These are phyloP conservation scores for Avicennia marina DNA, from an alignment of 257 asterid species.

Conservation along the genomic window DNA sequence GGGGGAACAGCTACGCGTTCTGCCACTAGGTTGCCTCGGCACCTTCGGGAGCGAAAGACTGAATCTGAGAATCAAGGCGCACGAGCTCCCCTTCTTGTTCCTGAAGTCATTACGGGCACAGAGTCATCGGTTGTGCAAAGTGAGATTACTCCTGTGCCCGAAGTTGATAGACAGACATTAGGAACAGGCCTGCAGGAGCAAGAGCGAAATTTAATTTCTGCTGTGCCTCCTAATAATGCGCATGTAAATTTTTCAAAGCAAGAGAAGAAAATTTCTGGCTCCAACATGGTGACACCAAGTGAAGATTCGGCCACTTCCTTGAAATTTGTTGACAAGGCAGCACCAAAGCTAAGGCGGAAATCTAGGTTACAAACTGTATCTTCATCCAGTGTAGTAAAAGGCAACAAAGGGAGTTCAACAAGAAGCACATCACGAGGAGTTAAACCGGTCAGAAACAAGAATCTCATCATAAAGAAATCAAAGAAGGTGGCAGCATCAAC, in stretches of 20 bases:
- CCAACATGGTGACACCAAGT: conserved; percentile 25
- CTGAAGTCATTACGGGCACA: too few species aligned
- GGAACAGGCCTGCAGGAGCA: too few species aligned
- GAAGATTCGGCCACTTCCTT: conserved; percentile 29
- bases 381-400: conserved; percentile 43
- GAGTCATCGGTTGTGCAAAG: conserved; percentile 17
- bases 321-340: conserved; percentile 37
- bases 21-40: too few species aligned
- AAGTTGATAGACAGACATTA: too few species aligned
- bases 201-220: too few species aligned
- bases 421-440: conserved; percentile 44
- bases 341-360: conserved; percentile 58
- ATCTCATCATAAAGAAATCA: conserved; percentile 42
- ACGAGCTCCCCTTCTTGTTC: too few species aligned
- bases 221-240: too few species aligned
- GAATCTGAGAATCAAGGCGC: too few species aligned
- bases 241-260: conserved; percentile 22
- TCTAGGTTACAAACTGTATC: conserved; percentile 42
- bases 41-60: too few species aligned
- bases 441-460: conserved; percentile 71
- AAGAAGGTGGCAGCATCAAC: conserved; percentile 34
- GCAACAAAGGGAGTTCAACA: conserved; percentile 44
- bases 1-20: too few species aligned
- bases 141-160: conserved; percentile 19
- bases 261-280: conserved; percentile 19